Conservation (phyloP, 1,284 basidiomycete genomes). For the Microbotryum silenes-acaulis region DNA sequence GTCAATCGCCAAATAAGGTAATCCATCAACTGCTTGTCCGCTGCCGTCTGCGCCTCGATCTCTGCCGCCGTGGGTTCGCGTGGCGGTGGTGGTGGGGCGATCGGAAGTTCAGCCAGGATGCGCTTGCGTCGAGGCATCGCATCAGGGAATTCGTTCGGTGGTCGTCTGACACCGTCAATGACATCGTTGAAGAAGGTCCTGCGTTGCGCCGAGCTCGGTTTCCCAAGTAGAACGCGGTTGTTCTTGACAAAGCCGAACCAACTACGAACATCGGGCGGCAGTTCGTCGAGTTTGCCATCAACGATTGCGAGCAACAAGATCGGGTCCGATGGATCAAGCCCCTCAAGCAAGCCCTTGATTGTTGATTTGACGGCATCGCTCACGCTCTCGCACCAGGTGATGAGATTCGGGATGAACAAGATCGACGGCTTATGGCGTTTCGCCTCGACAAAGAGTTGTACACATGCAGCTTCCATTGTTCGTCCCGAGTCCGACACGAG, state of each 20-base stretch:
- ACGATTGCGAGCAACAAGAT: slow-evolving; percentile 82
- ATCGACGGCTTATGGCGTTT: slow-evolving; percentile 95
- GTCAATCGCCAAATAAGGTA: slow-evolving; percentile 80
- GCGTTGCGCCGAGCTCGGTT: slow-evolving; percentile 55
- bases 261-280: slow-evolving; percentile 73
- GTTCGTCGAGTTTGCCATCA: slow-evolving; percentile 61
- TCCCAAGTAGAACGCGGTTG: slow-evolving; percentile 59
- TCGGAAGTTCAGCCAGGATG: slow-evolving; percentile 73
- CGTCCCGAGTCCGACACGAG: slow-evolving; percentile 83
- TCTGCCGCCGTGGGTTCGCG: slow-evolving; percentile 74
- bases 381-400: slow-evolving; percentile 77
- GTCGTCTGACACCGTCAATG: slow-evolving; percentile 58
- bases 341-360: slow-evolving; percentile 81
- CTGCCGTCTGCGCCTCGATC: slow-evolving; percentile 71
- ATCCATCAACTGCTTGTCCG: slow-evolving; percentile 68
- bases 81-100: slow-evolving; percentile 84
- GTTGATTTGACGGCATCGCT: slow-evolving; percentile 77
- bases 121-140: slow-evolving; percentile 76
- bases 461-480: slow-evolving; percentile 82
- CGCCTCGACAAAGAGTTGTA: slow-evolving; percentile 95
- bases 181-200: slow-evolving; percentile 68
- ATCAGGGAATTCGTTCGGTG: slow-evolving; percentile 85
- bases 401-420: slow-evolving; percentile 83
- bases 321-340: slow-evolving; percentile 81
- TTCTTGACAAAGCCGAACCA: slow-evolving; percentile 84